A percentile compares a stretch with the other conserved stretches of the same genome.
These are phyloP conservation scores for Plenodomus tracheiphilus DNA, from an alignment of 2,329 filamentous ascomycete genomes.

Conservation along the genomic window DNA sequence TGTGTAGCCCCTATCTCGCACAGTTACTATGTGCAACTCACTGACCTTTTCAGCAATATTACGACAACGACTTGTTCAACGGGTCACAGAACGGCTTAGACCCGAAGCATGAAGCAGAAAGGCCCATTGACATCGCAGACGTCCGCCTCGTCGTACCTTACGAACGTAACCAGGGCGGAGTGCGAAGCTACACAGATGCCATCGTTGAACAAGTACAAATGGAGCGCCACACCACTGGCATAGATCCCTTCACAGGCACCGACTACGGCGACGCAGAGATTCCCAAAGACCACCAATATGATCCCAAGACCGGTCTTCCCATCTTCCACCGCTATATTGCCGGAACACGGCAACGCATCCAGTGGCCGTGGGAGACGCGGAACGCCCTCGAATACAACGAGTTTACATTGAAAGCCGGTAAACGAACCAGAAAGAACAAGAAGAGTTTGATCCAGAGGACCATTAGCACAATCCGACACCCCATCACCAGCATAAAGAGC, in stretches of 20 bases:
- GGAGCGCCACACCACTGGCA: constrained; percentile 36
- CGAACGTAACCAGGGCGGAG: constrained; percentile 57
- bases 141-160: constrained; percentile 79
- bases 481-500: constrained; percentile 20
- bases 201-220: constrained; percentile 39
- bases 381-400: constrained; percentile 9
- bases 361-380: constrained; percentile 38
- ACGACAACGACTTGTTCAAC: constrained; percentile 45
- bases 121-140: constrained; percentile 68
- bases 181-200: constrained; percentile 59
- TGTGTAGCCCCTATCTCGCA: constrained; percentile 20
- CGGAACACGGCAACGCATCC: constrained; percentile 35
- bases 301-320: constrained; percentile 32
- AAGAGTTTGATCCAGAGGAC: constrained; percentile 17
- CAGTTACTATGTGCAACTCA: not conserved
- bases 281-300: constrained; percentile 33
- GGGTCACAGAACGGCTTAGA: constrained; percentile 33
- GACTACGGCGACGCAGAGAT: constrained; percentile 30
- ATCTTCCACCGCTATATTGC: constrained; percentile 43
- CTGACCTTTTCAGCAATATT: constrained; percentile 43
- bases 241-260: constrained; percentile 35
- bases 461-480: constrained; percentile 19
- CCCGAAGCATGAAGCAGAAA: constrained; percentile 53
- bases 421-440: constrained; percentile 11
- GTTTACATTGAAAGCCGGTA: not conserved